Evolutionary conservation across 2,329 filamentous ascomycete genomes (phyloP), one percentile per base, ranked within the genome.

Genomic region (Pseudopyrenochaeta lycopersici): DNA sequence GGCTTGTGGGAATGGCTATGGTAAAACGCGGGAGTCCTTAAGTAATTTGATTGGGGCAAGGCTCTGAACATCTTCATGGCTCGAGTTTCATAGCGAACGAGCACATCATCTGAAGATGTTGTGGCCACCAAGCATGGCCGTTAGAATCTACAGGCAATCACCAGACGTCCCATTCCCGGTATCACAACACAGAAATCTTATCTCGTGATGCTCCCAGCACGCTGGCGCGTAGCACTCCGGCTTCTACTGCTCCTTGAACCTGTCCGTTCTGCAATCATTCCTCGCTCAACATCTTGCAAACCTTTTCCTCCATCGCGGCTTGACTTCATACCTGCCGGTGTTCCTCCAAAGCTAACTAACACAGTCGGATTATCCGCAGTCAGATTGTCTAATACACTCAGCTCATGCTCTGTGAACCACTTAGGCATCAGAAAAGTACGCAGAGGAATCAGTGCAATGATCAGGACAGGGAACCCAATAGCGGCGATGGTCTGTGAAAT

Each of bases 401-500:
- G 67, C 56, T 85, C 82, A 4, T 77, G 63, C 21, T 74, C 67
- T 0, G 72, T 74, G 62, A 85, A 85, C 73, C 81, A 81, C 21
- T 72, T 72, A 1, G 83, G 82, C 54, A 85, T 69, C 0, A 81
- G 42, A 31, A 77, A 71, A 55, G 77, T 81, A n/a, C 82, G 75
- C 2, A 85, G 59, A 1, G 83, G 83, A n/a, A 86, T 84, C 3
- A 85, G 70, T 2, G 79, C 76, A 38, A 81, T 80, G 57, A 86
- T 84, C 38, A 86, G 72, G 15, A 86, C 76, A 0, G 84, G 84
- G 58, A 86, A 85, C 0, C 82, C 81, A 27, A 85, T 83, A 0
- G 83, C 84, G 1, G 81, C 84, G 11, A 85, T 81, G 0, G 83
- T 85, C 62, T 85, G 82, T 0, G 82, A 84, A 41, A 86, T 81